phyloP scores from a whole-genome alignment of 345 rosid species.

The Linum trigynum region DNA sequence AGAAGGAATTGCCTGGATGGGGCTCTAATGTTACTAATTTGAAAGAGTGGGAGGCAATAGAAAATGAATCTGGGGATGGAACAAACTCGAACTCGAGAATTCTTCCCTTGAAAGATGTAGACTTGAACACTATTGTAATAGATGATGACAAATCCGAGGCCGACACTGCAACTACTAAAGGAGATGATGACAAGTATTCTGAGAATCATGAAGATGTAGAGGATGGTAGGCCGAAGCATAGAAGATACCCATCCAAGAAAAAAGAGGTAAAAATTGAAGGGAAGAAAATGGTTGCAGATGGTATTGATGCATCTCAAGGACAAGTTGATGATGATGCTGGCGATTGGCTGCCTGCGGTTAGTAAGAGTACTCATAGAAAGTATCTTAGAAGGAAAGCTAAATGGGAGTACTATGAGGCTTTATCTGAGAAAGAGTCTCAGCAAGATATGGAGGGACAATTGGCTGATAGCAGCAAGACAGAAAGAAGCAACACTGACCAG shows the following conservation, averaged over 20 bases:
- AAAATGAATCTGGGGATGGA: constrained; percentile 41
- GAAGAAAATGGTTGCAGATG: constrained; percentile 77
- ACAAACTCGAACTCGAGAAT: constrained; percentile 44
- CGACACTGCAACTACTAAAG: constrained; percentile 30
- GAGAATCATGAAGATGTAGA: constrained; percentile 42
- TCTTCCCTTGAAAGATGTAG: constrained; percentile 73
- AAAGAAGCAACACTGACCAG: constrained; percentile 12
- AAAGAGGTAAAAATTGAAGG: constrained; percentile 60
- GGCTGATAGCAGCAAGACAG: constrained; percentile 17
- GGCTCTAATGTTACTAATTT: constrained; percentile 81
- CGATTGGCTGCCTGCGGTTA: constrained; percentile 89
- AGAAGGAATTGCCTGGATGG: constrained; percentile 91
- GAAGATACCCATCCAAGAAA: constrained; percentile 47
- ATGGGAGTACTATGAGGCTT: constrained; percentile 40
- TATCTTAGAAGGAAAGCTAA: constrained; percentile 68
- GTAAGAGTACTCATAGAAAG: constrained; percentile 83
- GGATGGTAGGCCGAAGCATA: constrained; percentile 31
- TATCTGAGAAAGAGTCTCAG: constrained; percentile 50
- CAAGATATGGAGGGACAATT: constrained; percentile 33
- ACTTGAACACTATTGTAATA: constrained; percentile 34
- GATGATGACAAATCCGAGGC: constrained; percentile 32
- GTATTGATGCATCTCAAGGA: constrained; percentile 86
- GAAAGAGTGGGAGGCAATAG: constrained; percentile 91
- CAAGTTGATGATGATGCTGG: constrained; percentile 45
- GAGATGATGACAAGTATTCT: constrained; percentile 21